Evolutionary conservation across 805 yeast species (phyloP).

Genomic region (Candida argentea): DNA sequence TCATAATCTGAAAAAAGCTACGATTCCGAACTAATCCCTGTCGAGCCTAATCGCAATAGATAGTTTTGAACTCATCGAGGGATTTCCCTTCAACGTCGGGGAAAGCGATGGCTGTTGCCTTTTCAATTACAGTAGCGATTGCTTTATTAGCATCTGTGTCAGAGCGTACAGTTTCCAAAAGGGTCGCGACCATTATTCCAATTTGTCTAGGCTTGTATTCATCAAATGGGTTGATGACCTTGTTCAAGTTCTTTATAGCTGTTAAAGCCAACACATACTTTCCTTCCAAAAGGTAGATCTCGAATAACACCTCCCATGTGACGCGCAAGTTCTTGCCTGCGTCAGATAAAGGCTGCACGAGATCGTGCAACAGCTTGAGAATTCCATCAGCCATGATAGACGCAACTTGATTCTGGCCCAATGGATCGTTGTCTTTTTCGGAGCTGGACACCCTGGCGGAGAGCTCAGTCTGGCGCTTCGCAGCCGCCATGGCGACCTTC

Average conservation of each 20-base stretch:
- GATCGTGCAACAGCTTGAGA: slow-evolving; percentile 32
- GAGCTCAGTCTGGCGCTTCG: slow-evolving; percentile 46
- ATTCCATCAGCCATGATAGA: slow-evolving; percentile 25
- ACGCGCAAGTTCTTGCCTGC: slow-evolving; percentile 30
- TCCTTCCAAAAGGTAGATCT: slow-evolving; percentile 28
- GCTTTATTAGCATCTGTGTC: slow-evolving; percentile 36
- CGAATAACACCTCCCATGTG: slow-evolving; percentile 35
- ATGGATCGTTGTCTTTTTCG: slow-evolving; percentile 47
- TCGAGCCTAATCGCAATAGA: too few species aligned
- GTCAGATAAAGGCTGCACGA: slow-evolving; percentile 30
- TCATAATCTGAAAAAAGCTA: too few species aligned
- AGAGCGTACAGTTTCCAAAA: slow-evolving; percentile 18
- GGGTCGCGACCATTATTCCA: slow-evolving; percentile 21
- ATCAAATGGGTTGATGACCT: slow-evolving; percentile 17
- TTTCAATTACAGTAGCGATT: slow-evolving; percentile 31
- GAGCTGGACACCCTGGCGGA: slow-evolving; percentile 34
- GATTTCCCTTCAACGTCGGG: slow-evolving; percentile 18
- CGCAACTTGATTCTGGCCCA: slow-evolving; percentile 38
- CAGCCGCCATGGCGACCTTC: slow-evolving; percentile 40
- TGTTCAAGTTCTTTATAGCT: slow-evolving; percentile 34
- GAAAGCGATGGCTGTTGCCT: slow-evolving; percentile 24
- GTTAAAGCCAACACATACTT: slow-evolving; percentile 38
- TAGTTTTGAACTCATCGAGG: slow-evolving; percentile 7
- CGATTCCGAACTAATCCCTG: too few species aligned
- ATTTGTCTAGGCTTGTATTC: slow-evolving; percentile 11